phyloP scores from a whole-genome alignment of 768 basidiomycete species.

The Polyporus arcularius region DNA sequence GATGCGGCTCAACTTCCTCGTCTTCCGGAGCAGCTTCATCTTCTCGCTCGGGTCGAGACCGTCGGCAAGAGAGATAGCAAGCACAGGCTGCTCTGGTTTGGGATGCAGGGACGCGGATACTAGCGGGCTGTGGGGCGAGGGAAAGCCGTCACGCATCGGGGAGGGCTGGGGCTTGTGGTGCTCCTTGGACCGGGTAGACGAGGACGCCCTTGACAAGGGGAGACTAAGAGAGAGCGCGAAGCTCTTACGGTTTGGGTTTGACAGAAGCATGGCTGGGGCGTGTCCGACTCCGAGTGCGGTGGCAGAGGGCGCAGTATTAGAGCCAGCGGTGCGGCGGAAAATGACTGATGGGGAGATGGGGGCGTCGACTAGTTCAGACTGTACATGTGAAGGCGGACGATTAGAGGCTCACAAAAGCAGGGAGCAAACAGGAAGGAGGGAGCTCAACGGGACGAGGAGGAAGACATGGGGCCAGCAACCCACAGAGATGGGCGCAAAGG shows the following conservation, averaged over 20 bases:
- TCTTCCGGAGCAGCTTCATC: constrained; percentile 41
- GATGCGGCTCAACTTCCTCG: constrained; percentile 45
- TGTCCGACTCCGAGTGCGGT: neutral
- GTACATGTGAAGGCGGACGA: constrained; percentile 4
- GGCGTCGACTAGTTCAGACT: constrained; percentile 1
- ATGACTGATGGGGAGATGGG: constrained; percentile 13
- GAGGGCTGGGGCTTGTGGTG: neutral
- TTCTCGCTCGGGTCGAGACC: constrained; percentile 38
- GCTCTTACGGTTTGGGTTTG: constrained; percentile 12
- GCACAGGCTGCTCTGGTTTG: constrained; percentile 23
- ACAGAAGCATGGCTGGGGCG: constrained; percentile 10
- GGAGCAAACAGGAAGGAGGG: neutral
- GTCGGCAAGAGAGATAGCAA: constrained; percentile 25
- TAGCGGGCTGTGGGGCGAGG: constrained; percentile 16
- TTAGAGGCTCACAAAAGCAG: neutral
- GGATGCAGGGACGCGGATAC: constrained; percentile 20
- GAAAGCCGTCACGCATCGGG: constrained; percentile 13
- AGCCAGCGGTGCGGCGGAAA: constrained; percentile 2
- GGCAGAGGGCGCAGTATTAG: neutral
- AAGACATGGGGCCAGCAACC: neutral
- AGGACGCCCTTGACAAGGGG: constrained; percentile 7
- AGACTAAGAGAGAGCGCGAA: constrained; percentile 15
- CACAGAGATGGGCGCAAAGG: constrained; percentile 1
- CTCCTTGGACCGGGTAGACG: neutral
- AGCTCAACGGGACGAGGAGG: neutral